A percentile compares a stretch with the other conserved stretches of the same genome.
Conservation (phyloP, 441 rosid species). For the Syzygium malaccense region DNA sequence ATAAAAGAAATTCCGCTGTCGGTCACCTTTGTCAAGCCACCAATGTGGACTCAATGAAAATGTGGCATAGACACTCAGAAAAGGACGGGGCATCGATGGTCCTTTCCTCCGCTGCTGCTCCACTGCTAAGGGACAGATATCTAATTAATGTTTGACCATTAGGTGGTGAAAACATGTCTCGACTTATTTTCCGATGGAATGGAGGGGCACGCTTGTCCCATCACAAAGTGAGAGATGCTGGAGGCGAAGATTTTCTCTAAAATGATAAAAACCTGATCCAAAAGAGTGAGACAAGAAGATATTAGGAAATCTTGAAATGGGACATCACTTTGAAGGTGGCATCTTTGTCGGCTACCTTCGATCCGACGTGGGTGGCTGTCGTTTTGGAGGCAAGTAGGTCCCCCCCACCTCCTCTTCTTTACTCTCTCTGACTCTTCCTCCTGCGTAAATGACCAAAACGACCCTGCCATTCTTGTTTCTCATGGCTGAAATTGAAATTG, state of each 20-base stretch:
- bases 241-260: neutral
- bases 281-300: constrained; percentile 68
- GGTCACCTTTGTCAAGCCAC: no score
- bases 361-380: constrained; percentile 80
- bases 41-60: no score
- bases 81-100: no score
- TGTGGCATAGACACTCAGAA: no score
- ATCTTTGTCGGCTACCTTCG: constrained; percentile 37
- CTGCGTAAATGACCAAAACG: neutral
- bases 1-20: no score
- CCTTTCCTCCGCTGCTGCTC: no score
- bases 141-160: no score
- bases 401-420: constrained; percentile 12
- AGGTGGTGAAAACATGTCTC: no score
- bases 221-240: neutral
- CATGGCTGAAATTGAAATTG: neutral
- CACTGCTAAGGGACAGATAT: no score
- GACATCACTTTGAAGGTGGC: constrained; percentile 46
- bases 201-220: neutral
- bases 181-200: neutral
- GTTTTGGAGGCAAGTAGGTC: constrained; percentile 74
- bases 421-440: constrained; percentile 23
- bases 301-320: constrained; percentile 61
- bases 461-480: neutral
- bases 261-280: constrained; percentile 20